Conservation (phyloP, 2,329 filamentous ascomycete species). For the Colletotrichum karsti region DNA sequence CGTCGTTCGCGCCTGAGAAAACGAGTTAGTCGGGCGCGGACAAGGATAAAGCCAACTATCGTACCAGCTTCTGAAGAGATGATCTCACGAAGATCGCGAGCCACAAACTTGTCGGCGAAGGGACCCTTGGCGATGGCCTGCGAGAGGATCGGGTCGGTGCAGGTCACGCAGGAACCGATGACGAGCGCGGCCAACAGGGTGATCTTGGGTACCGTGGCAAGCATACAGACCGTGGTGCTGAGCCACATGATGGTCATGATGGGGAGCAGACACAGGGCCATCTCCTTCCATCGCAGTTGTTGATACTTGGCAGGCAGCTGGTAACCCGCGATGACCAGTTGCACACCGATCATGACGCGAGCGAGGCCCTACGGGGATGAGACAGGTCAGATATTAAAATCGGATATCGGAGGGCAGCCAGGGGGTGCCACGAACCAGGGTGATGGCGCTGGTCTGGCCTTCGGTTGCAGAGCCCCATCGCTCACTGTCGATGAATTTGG, state of each 20-base stretch:
- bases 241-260: conserved; percentile 72
- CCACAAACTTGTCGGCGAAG: conserved; percentile 69
- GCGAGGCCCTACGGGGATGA: conserved; percentile 48
- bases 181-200: conserved; percentile 62
- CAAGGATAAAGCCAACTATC: neutral
- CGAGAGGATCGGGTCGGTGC: conserved; percentile 68
- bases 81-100: conserved; percentile 64
- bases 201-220: conserved; percentile 62
- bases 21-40: neutral
- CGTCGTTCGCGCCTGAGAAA: conserved; percentile 62
- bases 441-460: conserved; percentile 43
- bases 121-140: conserved; percentile 70
- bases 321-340: conserved; percentile 69
- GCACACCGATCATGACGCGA: conserved; percentile 68
- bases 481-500: conserved; percentile 58
- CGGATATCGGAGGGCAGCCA: accelerated
- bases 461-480: conserved; percentile 46
- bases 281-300: conserved; percentile 56
- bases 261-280: conserved; percentile 63
- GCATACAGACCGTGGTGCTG: conserved; percentile 62
- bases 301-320: conserved; percentile 67
- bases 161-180: conserved; percentile 68
- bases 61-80: conserved; percentile 64
- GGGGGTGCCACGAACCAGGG: conserved; percentile 40
- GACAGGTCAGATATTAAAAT: neutral